phyloP scores from a whole-genome alignment of 805 yeast genomes.

The Cyberlindnera maritima region DNA sequence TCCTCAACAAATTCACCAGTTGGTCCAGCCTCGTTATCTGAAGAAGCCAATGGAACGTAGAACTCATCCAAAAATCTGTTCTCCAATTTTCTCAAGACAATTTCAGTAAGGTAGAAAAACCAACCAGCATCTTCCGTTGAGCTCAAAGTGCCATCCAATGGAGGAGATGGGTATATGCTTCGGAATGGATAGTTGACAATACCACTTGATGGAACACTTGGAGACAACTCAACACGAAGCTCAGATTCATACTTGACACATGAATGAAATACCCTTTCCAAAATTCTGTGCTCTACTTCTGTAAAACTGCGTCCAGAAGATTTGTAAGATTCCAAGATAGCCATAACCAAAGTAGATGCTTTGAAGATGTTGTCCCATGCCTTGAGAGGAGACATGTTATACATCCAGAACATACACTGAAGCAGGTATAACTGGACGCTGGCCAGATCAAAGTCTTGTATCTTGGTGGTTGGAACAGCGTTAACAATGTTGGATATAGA shows the following conservation, averaged over 20 bases:
- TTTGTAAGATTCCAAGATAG: slow-evolving; percentile 21
- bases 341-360: slow-evolving; percentile 22
- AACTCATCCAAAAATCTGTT: slow-evolving; percentile 26
- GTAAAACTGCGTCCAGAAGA: slow-evolving; percentile 19
- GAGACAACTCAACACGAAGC: slow-evolving; percentile 26
- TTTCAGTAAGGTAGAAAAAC: slow-evolving; percentile 27
- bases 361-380: slow-evolving; percentile 23
- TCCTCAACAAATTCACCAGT: slow-evolving; percentile 17
- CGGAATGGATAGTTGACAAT: slow-evolving; percentile 26
- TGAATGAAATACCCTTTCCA: slow-evolving; percentile 24
- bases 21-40: slow-evolving; percentile 5
- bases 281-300: slow-evolving; percentile 14
- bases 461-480: slow-evolving; percentile 10
- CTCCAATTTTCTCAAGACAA: slow-evolving; percentile 25
- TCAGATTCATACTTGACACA: slow-evolving; percentile 28
- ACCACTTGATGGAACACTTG: slow-evolving; percentile 26
- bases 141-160: slow-evolving; percentile 18
- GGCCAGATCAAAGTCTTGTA: slow-evolving; percentile 17
- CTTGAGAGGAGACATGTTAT: slow-evolving; percentile 24
- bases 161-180: slow-evolving; percentile 23
- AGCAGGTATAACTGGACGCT: slow-evolving; percentile 19
- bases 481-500: slow-evolving; percentile 15
- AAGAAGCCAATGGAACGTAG: slow-evolving; percentile 16
- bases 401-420: slow-evolving; percentile 23
- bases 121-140: slow-evolving; percentile 23